Conservation (phyloP, 176 grass and related monocot species). For the Avena eriantha region DNA sequence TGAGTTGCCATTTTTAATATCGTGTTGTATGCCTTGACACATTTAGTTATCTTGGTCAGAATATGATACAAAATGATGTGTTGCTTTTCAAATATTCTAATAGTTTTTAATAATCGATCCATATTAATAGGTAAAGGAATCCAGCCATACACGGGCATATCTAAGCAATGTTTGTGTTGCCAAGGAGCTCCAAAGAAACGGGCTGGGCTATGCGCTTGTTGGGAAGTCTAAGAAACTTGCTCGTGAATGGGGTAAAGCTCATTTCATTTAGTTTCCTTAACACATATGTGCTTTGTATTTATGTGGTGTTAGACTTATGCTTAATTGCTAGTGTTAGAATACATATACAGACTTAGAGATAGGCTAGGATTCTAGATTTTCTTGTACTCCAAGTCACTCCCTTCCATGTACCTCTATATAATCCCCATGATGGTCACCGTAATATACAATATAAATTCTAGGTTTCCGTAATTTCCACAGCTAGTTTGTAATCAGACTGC, state of each 20-base stretch:
- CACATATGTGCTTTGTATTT: neutral
- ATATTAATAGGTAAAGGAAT: slow-evolving; percentile 65
- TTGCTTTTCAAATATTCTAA: slow-evolving; percentile 26
- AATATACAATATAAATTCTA: too few relatives aligned
- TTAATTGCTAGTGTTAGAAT: neutral
- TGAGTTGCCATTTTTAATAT: slow-evolving; percentile 17
- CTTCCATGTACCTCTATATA: too few relatives aligned
- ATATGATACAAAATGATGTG: slow-evolving; percentile 26
- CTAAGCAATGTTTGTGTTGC: slow-evolving; percentile 89
- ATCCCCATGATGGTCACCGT: too few relatives aligned
- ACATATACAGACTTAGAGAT: too few relatives aligned
- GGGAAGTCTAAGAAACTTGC: slow-evolving; percentile 77
- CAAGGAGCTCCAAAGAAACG: slow-evolving; percentile 87
- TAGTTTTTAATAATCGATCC: slow-evolving; percentile 17
- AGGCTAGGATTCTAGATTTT: too few relatives aligned
- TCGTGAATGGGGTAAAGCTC: slow-evolving; percentile 71
- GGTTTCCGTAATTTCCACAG: too few relatives aligned
- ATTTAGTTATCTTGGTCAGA: neutral
- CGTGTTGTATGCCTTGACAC: neutral
- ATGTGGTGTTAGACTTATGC: neutral
- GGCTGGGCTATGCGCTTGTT: slow-evolving; percentile 83
- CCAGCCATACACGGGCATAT: slow-evolving; percentile 67
- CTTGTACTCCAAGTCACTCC: too few relatives aligned
- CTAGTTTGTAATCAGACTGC: neutral
- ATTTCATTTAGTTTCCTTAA: slow-evolving; percentile 21